Conservation (phyloP, 202 grass and related monocot genomes). For the Bolboschoenoplectus hybrid region DNA sequence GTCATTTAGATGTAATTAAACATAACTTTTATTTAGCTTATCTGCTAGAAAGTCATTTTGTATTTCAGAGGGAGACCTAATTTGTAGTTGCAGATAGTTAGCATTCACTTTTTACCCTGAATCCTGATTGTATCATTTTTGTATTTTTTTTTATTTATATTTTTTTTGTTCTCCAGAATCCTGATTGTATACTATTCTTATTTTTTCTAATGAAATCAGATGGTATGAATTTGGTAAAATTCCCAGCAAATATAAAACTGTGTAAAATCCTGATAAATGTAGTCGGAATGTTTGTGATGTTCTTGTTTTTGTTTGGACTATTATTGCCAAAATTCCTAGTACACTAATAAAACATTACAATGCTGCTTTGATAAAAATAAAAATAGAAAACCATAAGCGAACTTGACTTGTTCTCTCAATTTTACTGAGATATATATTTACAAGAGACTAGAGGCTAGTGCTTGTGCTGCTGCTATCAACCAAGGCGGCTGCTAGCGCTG, state of each 20-base stretch:
- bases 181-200: neutral
- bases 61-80: neutral
- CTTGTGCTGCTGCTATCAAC: neutral
- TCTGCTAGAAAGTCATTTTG: conserved; percentile 18
- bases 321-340: neutral
- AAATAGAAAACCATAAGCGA: neutral
- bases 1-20: conserved; percentile 28
- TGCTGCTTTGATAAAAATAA: too few relatives aligned
- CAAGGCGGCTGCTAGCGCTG: neutral
- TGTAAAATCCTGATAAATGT: neutral
- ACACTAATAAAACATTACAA: too few relatives aligned
- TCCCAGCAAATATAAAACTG: neutral
- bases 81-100: neutral
- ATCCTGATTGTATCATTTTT: neutral
- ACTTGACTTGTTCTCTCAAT: too few relatives aligned
- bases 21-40: neutral
- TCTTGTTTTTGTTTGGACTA: neutral
- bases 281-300: neutral
- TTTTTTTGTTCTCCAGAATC: neutral
- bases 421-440: too few relatives aligned
- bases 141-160: conserved; percentile 9
- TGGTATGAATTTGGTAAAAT: neutral
- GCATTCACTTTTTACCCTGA: neutral
- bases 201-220: neutral
- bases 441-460: too few relatives aligned